phyloP scores from a whole-genome alignment of 2,329 filamentous ascomycete species.

The Ascochyta fabae region DNA sequence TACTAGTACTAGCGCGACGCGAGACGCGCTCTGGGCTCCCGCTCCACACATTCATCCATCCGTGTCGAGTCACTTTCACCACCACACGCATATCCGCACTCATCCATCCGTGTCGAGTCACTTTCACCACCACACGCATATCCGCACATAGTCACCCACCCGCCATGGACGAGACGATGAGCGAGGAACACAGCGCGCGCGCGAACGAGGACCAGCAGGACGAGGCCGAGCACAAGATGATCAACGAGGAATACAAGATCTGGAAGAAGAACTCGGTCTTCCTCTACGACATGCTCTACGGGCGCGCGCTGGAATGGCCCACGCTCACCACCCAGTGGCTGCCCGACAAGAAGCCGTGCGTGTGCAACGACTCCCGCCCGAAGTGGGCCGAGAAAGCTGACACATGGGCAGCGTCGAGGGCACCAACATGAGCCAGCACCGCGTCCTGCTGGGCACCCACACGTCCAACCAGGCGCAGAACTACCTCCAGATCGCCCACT shows the following conservation, averaged over 20 bases:
- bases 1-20: neutral
- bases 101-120: too few relatives aligned
- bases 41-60: neutral
- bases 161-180: conserved; percentile 50
- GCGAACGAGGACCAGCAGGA: conserved; percentile 74
- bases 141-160: neutral
- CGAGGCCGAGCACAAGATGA: conserved; percentile 80
- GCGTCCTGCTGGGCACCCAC: conserved; percentile 91
- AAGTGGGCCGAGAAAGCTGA: conserved; percentile 47
- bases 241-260: conserved; percentile 99
- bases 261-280: conserved; percentile 99
- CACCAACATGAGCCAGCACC: conserved; percentile 86
- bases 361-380: too few relatives aligned
- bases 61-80: neutral
- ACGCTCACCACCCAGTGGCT: conserved; percentile 98
- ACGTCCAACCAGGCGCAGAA: conserved; percentile 86
- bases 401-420: conserved; percentile 60
- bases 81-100: too few relatives aligned
- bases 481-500: conserved; percentile 92
- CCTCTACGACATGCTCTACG: conserved; percentile 96
- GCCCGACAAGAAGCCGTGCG: conserved; percentile 67
- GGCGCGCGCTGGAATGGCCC: conserved; percentile 94
- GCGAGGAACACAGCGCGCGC: conserved; percentile 36
- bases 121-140: neutral
- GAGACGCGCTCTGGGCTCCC: conserved; percentile 3